These are phyloP conservation scores for Trametes punicea DNA, from an alignment of 768 basidiomycete species.

Conservation along the genomic window DNA sequence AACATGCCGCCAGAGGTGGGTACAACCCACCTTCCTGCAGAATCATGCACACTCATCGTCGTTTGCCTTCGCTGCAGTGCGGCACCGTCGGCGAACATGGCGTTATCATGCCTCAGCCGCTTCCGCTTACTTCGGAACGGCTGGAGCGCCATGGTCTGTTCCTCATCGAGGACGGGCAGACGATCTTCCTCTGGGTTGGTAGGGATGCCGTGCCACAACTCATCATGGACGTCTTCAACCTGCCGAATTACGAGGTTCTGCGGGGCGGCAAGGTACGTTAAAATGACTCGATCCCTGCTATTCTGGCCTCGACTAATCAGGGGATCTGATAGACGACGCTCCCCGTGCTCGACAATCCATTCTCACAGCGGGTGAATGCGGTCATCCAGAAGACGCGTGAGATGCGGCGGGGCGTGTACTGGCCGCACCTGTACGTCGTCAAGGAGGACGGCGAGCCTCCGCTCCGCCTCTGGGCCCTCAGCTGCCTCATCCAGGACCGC, in stretches of 20 bases:
- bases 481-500: constrained; percentile 91
- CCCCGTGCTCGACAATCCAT: constrained; percentile 87
- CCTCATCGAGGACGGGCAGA: constrained; percentile 96
- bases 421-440: constrained; percentile 91
- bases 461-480: constrained; percentile 92
- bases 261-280: constrained; percentile 83
- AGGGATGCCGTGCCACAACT: constrained; percentile 96
- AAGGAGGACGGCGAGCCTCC: constrained; percentile 98
- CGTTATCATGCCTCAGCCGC: constrained; percentile 79
- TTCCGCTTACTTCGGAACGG: constrained; percentile 92
- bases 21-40: neutral
- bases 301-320: neutral
- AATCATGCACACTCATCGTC: neutral
- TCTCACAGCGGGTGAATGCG: constrained; percentile 94
- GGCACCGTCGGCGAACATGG: constrained; percentile 91
- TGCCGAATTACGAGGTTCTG: constrained; percentile 83
- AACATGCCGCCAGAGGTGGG: constrained; percentile 90
- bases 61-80: constrained; percentile 44
- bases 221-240: constrained; percentile 89
- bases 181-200: constrained; percentile 98
- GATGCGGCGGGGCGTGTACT: constrained; percentile 88
- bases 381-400: constrained; percentile 94
- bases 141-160: constrained; percentile 93
- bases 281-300: neutral
- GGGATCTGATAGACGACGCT: constrained; percentile 63